phyloP scores from a whole-genome alignment of 805 yeast species.

The Blastobotrys mokoenaii region DNA sequence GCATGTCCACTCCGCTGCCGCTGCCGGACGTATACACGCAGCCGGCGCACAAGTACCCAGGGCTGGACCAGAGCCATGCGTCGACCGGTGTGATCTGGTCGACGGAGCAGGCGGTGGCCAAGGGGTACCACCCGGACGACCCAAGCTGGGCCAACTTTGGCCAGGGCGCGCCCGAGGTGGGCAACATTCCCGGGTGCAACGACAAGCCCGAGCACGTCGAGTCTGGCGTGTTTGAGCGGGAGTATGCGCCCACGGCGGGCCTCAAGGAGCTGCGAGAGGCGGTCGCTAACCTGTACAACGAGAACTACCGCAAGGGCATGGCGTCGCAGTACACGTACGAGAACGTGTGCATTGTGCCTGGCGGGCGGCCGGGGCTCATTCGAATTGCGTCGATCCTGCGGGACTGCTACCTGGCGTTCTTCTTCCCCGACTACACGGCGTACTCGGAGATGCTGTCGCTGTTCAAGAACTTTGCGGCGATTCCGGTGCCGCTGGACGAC shows the following conservation, averaged over 20 bases:
- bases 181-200: conserved; percentile 51
- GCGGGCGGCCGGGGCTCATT: conserved; percentile 55
- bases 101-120: conserved; percentile 50
- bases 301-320: conserved; percentile 41
- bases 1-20: conserved; percentile 22
- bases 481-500: conserved; percentile 53
- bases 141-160: conserved; percentile 52
- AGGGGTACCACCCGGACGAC: conserved; percentile 39
- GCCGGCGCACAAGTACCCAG: conserved; percentile 39
- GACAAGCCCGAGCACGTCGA: conserved; percentile 42
- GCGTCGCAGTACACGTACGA: conserved; percentile 47
- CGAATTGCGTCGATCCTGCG: conserved; percentile 53
- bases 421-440: conserved; percentile 57
- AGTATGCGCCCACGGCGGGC: conserved; percentile 56
- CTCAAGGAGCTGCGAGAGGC: conserved; percentile 46
- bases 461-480: conserved; percentile 54
- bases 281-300: conserved; percentile 49
- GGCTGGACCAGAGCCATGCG: conserved; percentile 48
- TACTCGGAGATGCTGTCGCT: conserved; percentile 57
- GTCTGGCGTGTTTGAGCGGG: conserved; percentile 41
- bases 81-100: conserved; percentile 61
- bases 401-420: conserved; percentile 52
- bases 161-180: conserved; percentile 60
- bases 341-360: conserved; percentile 56
- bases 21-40: conserved; percentile 22